Conservation (phyloP, 352 stramenopile species). For the Phytophthora ramorum region DNA sequence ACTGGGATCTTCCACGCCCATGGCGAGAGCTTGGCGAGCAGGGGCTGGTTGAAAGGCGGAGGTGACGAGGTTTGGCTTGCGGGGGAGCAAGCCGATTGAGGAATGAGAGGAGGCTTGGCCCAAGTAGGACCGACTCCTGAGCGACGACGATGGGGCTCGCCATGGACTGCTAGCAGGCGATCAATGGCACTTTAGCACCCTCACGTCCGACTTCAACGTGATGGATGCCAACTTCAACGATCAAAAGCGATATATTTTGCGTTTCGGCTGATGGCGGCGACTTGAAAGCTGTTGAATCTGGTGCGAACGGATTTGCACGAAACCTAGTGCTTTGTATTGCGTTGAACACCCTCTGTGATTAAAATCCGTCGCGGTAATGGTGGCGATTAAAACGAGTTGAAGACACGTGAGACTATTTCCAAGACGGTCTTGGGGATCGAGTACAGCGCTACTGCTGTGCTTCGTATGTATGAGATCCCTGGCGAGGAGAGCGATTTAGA, state of each 20-base stretch:
- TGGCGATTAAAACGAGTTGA: slow-evolving; percentile 21
- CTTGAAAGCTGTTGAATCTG: background rate
- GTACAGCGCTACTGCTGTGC: background rate
- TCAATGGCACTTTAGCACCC: background rate
- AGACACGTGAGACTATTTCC: background rate
- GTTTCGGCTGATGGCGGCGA: slow-evolving; percentile 19
- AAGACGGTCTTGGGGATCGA: background rate
- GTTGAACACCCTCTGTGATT: slow-evolving; percentile 5
- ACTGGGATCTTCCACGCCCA: slow-evolving; percentile 35
- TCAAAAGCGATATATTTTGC: slow-evolving; percentile 41
- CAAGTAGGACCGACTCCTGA: no score
- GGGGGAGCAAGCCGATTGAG: slow-evolving; percentile 34
- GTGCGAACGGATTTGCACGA: background rate
- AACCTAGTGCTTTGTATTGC: slow-evolving; percentile 4
- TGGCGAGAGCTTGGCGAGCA: slow-evolving; percentile 10
- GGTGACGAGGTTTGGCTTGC: slow-evolving; percentile 13
- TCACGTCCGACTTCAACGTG: slow-evolving; percentile 22
- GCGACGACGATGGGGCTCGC: background rate
- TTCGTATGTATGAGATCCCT: no score
- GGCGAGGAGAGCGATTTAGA: no score
- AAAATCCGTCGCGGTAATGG: slow-evolving; percentile 14
- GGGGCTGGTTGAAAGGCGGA: background rate
- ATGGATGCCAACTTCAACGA: slow-evolving; percentile 36
- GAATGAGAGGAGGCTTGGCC: slow-evolving; percentile 25
- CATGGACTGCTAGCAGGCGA: background rate